Evolutionary conservation across 768 basidiomycete genomes (phyloP), one percentile per base, ranked within the genome.

Genomic region (Naganishia onofrii): DNA sequence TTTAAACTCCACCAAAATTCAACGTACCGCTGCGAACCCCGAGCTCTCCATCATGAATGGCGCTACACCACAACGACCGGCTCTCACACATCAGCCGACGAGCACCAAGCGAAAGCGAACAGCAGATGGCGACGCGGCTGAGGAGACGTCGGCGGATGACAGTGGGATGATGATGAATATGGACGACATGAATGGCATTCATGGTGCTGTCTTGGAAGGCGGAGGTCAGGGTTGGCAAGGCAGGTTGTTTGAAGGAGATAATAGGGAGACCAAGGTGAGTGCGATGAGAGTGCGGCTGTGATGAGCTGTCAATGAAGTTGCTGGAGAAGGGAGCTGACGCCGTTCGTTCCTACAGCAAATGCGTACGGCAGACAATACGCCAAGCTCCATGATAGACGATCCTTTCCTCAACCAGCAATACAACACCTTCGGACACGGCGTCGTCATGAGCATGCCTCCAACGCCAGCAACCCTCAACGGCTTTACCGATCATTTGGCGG

Each of bases 251-350:
- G 60, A 63, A 42, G 60, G 60, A 28, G 60, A 63, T 28, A 63
- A 63, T 13, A 63, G 60, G 26, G 60, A 63, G 42, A 63, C 60
- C 23, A 63, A 63, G 60, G 60, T 63, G 19, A 58, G 57, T 58
- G 5, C 53, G 26, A 3, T 32, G 54, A 32, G 28, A 21, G n/a
- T 4, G 3, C 54, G 29, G 52, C 26, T 3, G 8, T 53, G 52
- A 53, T 8, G n/a, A 29, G 52, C 17, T 53, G n/a, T 53, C 6
- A n/a, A 3, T 2, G 19, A 5, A 3, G 55, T 6, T 9, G 17
- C 28, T 4, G 34, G 34, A 12, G 7, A 21, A 9, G 28, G 29
- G 55, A 29, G 17, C 31, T 57, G 55, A 57, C 31, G 28, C 34
- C 4, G 44, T 26, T n/a, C 1, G 23, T 51, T 51, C 23, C 13